phyloP scores from a whole-genome alignment of 805 yeast genomes.

The Zygosaccharomyces gambellarensis region DNA sequence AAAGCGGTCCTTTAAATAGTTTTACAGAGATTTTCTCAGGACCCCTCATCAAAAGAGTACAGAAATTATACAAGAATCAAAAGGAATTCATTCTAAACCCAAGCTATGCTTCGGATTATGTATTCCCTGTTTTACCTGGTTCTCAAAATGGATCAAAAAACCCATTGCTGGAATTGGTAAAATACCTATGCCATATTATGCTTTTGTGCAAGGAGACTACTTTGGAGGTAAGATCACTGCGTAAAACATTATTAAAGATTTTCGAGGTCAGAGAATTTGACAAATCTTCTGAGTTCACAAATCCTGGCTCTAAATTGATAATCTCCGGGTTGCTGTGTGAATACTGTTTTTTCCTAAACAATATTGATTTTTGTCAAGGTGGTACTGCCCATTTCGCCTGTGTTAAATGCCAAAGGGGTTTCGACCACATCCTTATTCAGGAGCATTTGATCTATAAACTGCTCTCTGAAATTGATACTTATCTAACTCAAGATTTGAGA shows the following conservation, averaged over 20 bases:
- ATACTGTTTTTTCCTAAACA: conserved; percentile 68
- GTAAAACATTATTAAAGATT: conserved; percentile 66
- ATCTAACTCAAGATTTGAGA: conserved; percentile 71
- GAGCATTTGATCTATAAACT: conserved; percentile 70
- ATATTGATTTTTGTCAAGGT: conserved; percentile 78
- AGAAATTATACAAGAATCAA: conserved; percentile 62
- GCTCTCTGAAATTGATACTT: conserved; percentile 50
- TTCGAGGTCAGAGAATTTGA: conserved; percentile 85
- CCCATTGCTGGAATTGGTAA: conserved; percentile 78
- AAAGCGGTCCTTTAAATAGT: conserved; percentile 40
- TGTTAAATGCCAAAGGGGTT: conserved; percentile 56
- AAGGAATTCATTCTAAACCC: conserved; percentile 67
- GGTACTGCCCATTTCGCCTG: conserved; percentile 52
- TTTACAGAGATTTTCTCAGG: conserved; percentile 54
- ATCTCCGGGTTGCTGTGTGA: conserved; percentile 71
- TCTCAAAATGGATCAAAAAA: conserved; percentile 53
- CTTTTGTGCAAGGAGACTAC: conserved; percentile 57
- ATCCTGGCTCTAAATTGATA: conserved; percentile 68
- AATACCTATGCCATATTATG: conserved; percentile 67
- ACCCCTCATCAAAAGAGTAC: conserved; percentile 62
- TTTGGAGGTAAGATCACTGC: conserved; percentile 67
- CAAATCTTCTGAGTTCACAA: conserved; percentile 60
- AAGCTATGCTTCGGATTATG: conserved; percentile 57
- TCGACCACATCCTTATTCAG: conserved; percentile 67
- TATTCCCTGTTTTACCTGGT: conserved; percentile 75